Percentiles rank a stretch among this genome's conserved stretches.
Evolutionary conservation across 176 grass and related monocot genomes (phyloP).

Genomic region (Pontederia crassipes): DNA sequence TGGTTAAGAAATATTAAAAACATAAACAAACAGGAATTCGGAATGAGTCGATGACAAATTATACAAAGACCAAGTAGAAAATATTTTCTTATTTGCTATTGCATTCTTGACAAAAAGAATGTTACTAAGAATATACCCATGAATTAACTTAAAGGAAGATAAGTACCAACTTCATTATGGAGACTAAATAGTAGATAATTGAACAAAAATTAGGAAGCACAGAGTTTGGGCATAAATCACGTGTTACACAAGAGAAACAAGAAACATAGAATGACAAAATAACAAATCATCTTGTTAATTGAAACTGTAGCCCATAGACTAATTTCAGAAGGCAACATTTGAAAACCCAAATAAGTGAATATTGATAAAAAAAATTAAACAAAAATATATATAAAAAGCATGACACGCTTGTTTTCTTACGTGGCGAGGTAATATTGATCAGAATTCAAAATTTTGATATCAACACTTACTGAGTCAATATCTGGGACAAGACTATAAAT

Average conservation of each 20-base stretch:
- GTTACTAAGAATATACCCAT: neutral
- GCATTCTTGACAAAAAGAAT: neutral
- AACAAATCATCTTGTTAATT: too few species aligned
- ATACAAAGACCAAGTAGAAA: neutral
- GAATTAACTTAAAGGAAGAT: neutral
- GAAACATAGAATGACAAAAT: too few species aligned
- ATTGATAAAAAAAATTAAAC: too few species aligned
- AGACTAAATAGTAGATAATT: neutral
- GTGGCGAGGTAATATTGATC: neutral
- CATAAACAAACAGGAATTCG: constrained; percentile 8
- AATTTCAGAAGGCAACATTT: too few species aligned
- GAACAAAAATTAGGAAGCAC: neutral
- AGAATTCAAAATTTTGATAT: neutral
- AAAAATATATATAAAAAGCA: neutral
- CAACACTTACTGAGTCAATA: constrained; percentile 56
- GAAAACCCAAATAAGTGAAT: too few species aligned
- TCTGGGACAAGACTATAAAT: constrained; percentile 64
- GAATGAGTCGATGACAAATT: neutral
- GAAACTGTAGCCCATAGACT: too few species aligned
- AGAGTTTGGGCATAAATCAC: neutral
- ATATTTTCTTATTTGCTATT: neutral
- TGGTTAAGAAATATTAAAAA: constrained; percentile 14
- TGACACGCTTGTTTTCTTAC: neutral
- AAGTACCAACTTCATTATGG: neutral
- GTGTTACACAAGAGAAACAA: neutral